phyloP scores from a whole-genome alignment of 306 rosid genomes.

The Gastrolobium villosum region DNA sequence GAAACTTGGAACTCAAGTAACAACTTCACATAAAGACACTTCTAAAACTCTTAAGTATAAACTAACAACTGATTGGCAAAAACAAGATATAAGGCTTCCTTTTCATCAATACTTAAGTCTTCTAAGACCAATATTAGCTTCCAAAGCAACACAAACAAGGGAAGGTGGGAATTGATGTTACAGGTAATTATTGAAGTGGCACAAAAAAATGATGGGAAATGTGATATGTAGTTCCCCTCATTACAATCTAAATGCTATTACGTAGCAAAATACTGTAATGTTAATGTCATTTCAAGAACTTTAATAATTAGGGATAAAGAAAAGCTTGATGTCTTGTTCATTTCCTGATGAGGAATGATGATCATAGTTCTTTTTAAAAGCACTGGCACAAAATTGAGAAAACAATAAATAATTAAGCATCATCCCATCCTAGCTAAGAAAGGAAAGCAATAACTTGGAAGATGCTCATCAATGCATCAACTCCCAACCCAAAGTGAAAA shows the following conservation, averaged over 20 bases:
- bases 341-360: constrained; percentile 6
- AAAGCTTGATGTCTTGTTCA: constrained; percentile 8
- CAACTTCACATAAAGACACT: not conserved
- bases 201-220: not conserved
- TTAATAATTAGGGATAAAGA: not conserved
- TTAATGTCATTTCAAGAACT: not conserved
- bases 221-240: not conserved
- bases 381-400: not conserved
- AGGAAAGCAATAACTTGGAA: not conserved
- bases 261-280: not conserved
- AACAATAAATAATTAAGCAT: not conserved
- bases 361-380: not conserved
- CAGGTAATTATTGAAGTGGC: too few relatives aligned
- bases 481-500: not conserved
- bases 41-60: not conserved
- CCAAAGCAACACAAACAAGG: not conserved
- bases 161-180: too few relatives aligned
- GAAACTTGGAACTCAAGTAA: not conserved
- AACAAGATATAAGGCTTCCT: not conserved
- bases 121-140: constrained; percentile 9
- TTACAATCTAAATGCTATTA: not conserved
- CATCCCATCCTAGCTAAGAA: constrained; percentile 1
- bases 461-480: constrained; percentile 31
- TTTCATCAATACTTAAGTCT: not conserved
- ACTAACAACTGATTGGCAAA: not conserved